Percentiles rank a stretch among this genome's conserved stretches.
Conservation (phyloP, 305 asterid species). For the Monarda citriodora region DNA sequence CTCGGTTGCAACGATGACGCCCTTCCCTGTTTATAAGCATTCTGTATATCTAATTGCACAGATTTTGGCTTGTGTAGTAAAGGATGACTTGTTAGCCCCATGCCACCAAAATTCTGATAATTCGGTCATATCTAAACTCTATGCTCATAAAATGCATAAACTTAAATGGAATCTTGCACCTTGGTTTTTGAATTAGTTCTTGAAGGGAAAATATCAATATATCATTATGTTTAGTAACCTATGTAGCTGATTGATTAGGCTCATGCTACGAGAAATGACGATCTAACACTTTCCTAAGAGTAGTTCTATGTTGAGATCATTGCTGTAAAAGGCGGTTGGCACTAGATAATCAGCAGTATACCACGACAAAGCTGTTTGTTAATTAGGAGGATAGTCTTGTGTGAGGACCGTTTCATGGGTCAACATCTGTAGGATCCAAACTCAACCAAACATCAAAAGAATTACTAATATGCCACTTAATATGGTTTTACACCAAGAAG, state of each 20-base stretch:
- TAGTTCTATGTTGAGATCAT: not conserved
- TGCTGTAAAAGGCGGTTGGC: not conserved
- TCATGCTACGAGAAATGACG: not conserved
- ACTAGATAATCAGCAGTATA: not conserved
- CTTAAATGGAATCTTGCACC: not conserved
- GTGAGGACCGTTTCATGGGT: too few relatives aligned
- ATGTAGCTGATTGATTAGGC: not conserved
- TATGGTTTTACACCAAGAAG: too few relatives aligned
- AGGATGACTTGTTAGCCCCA: too few relatives aligned
- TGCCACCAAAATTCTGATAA: too few relatives aligned
- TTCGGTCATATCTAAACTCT: not conserved
- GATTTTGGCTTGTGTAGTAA: too few relatives aligned
- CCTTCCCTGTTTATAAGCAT: not conserved
- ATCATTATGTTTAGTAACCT: not conserved
- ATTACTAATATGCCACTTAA: too few relatives aligned
- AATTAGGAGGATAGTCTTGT: not conserved
- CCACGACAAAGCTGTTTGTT: not conserved
- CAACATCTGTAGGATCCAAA: too few relatives aligned
- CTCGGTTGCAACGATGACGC: too few relatives aligned
- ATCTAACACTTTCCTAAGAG: not conserved
- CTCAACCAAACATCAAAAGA: too few relatives aligned
- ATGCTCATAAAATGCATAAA: not conserved
- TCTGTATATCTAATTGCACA: not conserved
- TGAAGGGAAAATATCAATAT: not conserved
- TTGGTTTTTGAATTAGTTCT: constrained; percentile 1